Evolutionary conservation across 2,329 filamentous ascomycete species (phyloP).

Genomic region (Scortechinia acanthostroma): DNA sequence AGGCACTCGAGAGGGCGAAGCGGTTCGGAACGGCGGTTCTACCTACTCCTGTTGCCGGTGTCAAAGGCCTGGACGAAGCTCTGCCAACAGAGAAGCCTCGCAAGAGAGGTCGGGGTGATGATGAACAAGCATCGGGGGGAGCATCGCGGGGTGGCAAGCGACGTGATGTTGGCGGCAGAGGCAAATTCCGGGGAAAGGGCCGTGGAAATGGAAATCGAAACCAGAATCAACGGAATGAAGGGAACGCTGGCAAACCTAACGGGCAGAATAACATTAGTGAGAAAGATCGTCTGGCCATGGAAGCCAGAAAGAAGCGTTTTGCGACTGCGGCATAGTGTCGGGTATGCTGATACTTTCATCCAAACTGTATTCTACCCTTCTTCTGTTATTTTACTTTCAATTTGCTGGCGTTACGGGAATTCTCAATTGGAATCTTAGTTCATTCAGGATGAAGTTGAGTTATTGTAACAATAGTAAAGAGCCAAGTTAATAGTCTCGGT

Average conservation of each 20-base stretch:
- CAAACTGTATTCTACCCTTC: no score
- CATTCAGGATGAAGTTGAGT: no score
- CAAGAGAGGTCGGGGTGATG: slow-evolving; percentile 22
- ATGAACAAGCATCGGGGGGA: slow-evolving; percentile 20
- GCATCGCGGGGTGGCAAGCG: slow-evolving; percentile 27
- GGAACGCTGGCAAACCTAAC: background rate
- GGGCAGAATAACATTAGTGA: slow-evolving; percentile 19
- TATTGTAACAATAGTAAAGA: no score
- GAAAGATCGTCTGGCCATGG: slow-evolving; percentile 29
- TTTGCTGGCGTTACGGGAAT: background rate
- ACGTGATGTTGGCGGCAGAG: slow-evolving; percentile 21
- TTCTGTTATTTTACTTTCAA: background rate
- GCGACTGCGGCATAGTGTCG: slow-evolving; percentile 12
- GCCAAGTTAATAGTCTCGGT: no score
- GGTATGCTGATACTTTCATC: background rate
- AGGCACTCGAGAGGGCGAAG: slow-evolving; percentile 33
- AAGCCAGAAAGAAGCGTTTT: slow-evolving; percentile 37
- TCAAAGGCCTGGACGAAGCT: slow-evolving; percentile 33
- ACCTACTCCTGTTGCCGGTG: no score
- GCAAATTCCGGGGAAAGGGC: slow-evolving; percentile 9
- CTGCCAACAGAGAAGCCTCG: slow-evolving; percentile 27
- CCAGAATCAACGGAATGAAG: background rate
- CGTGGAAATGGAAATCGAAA: slow-evolving; percentile 10
- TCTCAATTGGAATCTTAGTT: no score
- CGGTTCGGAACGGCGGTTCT: slow-evolving; percentile 27